A percentile compares a stretch with the other conserved stretches of the same genome.
Evolutionary conservation across 2,329 filamentous ascomycete species (phyloP).

Genomic region (Hypomyces perniciosus): DNA sequence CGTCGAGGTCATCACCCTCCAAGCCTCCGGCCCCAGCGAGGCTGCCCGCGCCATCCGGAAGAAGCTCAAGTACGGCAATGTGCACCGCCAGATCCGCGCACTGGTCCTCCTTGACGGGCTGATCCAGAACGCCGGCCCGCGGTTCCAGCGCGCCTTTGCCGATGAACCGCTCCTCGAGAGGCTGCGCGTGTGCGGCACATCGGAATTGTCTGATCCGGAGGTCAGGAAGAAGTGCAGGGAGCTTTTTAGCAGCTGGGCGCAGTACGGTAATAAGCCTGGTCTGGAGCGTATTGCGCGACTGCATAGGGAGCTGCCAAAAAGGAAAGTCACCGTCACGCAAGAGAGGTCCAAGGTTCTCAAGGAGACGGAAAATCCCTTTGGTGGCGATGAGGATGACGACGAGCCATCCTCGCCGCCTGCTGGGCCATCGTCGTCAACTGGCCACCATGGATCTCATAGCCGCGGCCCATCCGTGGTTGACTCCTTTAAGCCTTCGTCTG

Average conservation of each 20-base stretch:
- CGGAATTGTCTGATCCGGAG: constrained; percentile 73
- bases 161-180: constrained; percentile 91
- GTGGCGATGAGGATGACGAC: constrained; percentile 57
- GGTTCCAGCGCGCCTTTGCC: constrained; percentile 80
- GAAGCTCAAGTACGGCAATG: constrained; percentile 96
- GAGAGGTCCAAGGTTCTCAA: constrained; percentile 76
- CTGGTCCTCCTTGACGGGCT: constrained; percentile 85
- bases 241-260: constrained; percentile 82
- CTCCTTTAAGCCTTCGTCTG: constrained; percentile 2
- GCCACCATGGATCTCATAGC: constrained; percentile 18
- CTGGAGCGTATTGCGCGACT: constrained; percentile 74
- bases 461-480: constrained; percentile 7
- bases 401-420: constrained; percentile 31
- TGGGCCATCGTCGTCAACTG: constrained; percentile 15
- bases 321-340: constrained; percentile 67
- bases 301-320: constrained; percentile 61
- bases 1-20: constrained; percentile 87
- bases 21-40: constrained; percentile 79
- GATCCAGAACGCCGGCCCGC: constrained; percentile 85
- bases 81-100: constrained; percentile 86
- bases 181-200: constrained; percentile 78
- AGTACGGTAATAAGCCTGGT: constrained; percentile 75
- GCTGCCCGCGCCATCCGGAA: constrained; percentile 89
- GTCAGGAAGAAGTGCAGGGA: constrained; percentile 86
- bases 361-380: constrained; percentile 72